Percentiles rank a stretch among this genome's conserved stretches.
Evolutionary conservation across 2,329 filamentous ascomycete genomes (phyloP).

Genomic region (Colletotrichum simmondsii): DNA sequence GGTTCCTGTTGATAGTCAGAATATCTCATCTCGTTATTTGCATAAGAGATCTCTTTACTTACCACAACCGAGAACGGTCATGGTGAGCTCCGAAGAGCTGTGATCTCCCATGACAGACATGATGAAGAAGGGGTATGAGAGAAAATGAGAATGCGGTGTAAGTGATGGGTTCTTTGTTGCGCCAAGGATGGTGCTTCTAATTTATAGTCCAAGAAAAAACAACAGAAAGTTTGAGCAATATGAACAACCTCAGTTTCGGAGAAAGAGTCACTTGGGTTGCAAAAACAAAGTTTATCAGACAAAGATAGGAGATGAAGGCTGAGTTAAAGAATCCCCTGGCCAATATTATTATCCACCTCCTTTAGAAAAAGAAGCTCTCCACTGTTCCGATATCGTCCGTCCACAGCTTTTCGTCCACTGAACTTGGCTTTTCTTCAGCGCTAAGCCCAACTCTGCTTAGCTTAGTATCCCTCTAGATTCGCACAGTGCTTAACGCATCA

Average conservation of each 20-base stretch:
- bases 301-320: not conserved
- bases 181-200: not conserved
- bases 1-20: constrained; percentile 65
- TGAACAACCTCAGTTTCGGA: not conserved
- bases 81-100: constrained; percentile 67
- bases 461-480: not conserved
- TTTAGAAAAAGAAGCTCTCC: constrained; percentile 23
- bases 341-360: constrained; percentile 27
- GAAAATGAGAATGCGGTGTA: constrained; percentile 10
- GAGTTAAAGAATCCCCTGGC: constrained; percentile 7
- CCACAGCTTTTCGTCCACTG: constrained; percentile 7
- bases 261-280: not conserved
- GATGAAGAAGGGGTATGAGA: constrained; percentile 31
- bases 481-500: not conserved
- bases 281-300: not conserved
- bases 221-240: not conserved
- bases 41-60: constrained; percentile 43
- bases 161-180: constrained; percentile 10
- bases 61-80: constrained; percentile 87
- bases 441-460: constrained; percentile 3
- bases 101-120: constrained; percentile 47
- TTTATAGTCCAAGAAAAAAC: not conserved
- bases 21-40: not conserved
- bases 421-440: constrained; percentile 11
- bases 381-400: constrained; percentile 31